Percentiles rank a stretch among this genome's conserved stretches.
Conservation (phyloP, 1,284 basidiomycete species). For the Cystobasidiaceae sp. region DNA sequence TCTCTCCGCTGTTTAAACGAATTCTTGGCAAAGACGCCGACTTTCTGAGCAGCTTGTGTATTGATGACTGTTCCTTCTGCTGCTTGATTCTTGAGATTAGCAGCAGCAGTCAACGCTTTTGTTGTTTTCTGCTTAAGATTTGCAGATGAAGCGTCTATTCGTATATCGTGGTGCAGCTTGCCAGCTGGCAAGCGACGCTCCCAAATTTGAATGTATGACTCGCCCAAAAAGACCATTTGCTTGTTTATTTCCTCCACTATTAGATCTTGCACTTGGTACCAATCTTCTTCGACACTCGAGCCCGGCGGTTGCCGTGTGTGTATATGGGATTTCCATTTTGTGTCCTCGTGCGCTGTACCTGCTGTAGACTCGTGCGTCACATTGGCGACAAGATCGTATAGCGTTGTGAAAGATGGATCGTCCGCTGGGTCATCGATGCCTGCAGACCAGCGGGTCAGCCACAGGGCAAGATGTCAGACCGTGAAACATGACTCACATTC, state of each 20-base stretch:
- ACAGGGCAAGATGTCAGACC: too few species aligned
- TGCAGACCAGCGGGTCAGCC: conserved; percentile 45
- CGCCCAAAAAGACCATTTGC: conserved; percentile 97
- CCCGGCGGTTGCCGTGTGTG: conserved; percentile 51
- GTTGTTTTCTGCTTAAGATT: conserved; percentile 24
- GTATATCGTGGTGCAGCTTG: conserved; percentile 12
- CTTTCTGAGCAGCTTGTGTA: conserved; percentile 5
- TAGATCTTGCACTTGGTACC: conserved; percentile 96
- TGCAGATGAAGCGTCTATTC: conserved; percentile 17
- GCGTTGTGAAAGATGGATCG: conserved; percentile 55
- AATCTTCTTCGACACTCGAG: conserved; percentile 61
- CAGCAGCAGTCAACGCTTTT: conserved; percentile 27
- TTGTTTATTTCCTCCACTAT: conserved; percentile 90
- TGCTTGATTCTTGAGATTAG: conserved; percentile 14
- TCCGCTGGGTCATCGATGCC: conserved; percentile 65
- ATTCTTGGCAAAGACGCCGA: conserved; percentile 16
- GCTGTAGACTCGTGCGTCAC: conserved; percentile 91
- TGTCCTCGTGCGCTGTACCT: conserved; percentile 77
- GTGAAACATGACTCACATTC: conserved; percentile 61
- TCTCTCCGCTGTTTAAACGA: conserved; percentile 23
- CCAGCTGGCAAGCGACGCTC: conserved; percentile 26
- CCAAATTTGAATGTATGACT: conserved; percentile 68
- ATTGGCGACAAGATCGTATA: conserved; percentile 94
- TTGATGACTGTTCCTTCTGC: conserved; percentile 23
- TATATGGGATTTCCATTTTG: conserved; percentile 88